Conservation (phyloP, 768 basidiomycete species). For the Tephrocybe rancida region DNA sequence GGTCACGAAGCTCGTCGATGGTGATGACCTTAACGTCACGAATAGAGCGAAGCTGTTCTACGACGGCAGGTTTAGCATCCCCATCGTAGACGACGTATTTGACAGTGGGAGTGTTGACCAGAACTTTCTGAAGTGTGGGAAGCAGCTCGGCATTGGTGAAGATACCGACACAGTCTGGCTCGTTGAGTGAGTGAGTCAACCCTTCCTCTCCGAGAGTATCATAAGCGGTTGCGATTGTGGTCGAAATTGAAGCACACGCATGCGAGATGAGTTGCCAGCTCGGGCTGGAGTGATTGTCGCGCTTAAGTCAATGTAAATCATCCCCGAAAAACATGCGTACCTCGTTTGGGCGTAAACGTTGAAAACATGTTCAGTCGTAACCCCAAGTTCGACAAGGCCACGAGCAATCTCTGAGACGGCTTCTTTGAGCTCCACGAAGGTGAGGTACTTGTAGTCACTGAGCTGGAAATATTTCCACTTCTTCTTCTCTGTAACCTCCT, state of each 20-base stretch:
- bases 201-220: slow-evolving; percentile 92
- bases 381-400: slow-evolving; percentile 71
- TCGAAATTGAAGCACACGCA: slow-evolving; percentile 76
- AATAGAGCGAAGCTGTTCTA: slow-evolving; percentile 59
- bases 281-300: slow-evolving; percentile 46
- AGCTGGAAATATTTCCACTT: slow-evolving; percentile 96
- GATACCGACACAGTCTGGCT: slow-evolving; percentile 77
- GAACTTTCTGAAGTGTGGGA: slow-evolving; percentile 71
- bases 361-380: slow-evolving; percentile 73
- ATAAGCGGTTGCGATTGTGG: slow-evolving; percentile 92
- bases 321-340: slow-evolving; percentile 36
- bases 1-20: slow-evolving; percentile 69
- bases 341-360: slow-evolving; percentile 91
- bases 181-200: slow-evolving; percentile 86
- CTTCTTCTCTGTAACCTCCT: slow-evolving; percentile 86
- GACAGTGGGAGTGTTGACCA: slow-evolving; percentile 73
- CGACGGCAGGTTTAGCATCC: slow-evolving; percentile 45
- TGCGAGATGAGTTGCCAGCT: slow-evolving; percentile 91
- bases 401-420: slow-evolving; percentile 66
- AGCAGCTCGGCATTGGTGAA: slow-evolving; percentile 95
- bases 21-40: slow-evolving; percentile 65
- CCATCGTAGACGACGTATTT: slow-evolving; percentile 89
- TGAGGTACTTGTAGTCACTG: slow-evolving; percentile 84
- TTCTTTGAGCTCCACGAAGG: slow-evolving; percentile 71
- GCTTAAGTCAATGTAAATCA: slow-evolving; percentile 9